These are phyloP conservation scores for Colletotrichum cuscutae DNA, from an alignment of 2,329 filamentous ascomycete genomes.

Conservation along the genomic window DNA sequence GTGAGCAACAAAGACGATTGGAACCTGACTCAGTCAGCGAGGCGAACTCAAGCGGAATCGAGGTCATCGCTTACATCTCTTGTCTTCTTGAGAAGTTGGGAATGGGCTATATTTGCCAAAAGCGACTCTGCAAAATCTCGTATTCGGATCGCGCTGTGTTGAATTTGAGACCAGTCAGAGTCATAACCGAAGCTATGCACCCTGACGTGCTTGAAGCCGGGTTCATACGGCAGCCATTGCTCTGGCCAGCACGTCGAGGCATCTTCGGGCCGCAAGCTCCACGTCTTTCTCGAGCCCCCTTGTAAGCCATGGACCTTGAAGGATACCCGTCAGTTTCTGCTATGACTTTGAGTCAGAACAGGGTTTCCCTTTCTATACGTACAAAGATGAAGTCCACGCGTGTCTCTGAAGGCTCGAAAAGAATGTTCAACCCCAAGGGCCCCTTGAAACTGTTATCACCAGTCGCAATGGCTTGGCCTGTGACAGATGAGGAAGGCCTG, in stretches of 20 bases:
- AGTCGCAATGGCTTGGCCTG: conserved; percentile 34
- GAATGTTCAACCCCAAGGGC: not conserved
- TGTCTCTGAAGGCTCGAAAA: not conserved
- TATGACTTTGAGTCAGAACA: not conserved
- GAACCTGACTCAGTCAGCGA: not conserved
- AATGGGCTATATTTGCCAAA: not conserved
- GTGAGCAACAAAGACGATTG: not conserved
- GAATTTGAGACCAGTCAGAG: conserved; percentile 31
- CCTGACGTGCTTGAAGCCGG: conserved; percentile 32
- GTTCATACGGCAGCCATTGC: conserved; percentile 35
- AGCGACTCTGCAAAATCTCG: conserved; percentile 5
- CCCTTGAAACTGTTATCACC: not conserved
- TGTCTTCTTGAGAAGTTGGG: not conserved
- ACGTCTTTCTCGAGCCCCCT: conserved; percentile 36
- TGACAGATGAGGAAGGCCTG: conserved; percentile 31
- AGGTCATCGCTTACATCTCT: not conserved
- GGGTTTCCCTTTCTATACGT: not conserved
- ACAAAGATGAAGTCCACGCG: conserved; percentile 7
- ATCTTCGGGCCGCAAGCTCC: conserved; percentile 24
- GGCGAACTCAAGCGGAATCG: not conserved
- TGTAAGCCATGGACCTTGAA: conserved; percentile 30
- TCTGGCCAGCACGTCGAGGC: conserved; percentile 32
- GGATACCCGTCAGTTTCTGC: too few species aligned
- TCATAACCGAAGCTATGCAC: conserved; percentile 35
- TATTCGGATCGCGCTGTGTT: conserved; percentile 13